Conservation (phyloP, 2,329 filamentous ascomycete genomes). For the Byssoonygena ceratinophila region DNA sequence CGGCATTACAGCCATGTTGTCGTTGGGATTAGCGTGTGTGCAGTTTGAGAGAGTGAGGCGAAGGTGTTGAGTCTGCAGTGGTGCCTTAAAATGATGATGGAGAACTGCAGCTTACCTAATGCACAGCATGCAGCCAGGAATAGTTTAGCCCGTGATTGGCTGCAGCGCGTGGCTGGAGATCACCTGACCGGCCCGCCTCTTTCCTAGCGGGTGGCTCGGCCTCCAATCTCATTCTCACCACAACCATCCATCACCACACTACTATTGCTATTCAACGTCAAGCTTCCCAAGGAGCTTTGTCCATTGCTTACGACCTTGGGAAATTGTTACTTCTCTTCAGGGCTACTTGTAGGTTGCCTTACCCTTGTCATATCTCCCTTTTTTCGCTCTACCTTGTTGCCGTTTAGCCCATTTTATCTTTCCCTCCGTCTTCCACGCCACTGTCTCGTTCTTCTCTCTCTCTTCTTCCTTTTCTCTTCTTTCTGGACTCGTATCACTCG, state of each 20-base stretch:
- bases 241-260: slow-evolving; percentile 1
- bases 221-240: slow-evolving; percentile 1
- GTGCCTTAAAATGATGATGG: too few species aligned
- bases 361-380: slow-evolving; percentile 18
- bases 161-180: too few species aligned
- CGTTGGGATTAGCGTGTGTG: not conserved
- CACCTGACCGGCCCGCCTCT: too few species aligned
- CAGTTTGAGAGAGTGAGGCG: not conserved
- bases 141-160: too few species aligned
- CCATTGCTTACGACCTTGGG: slow-evolving; percentile 11
- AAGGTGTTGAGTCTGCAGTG: not conserved
- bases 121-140: too few species aligned
- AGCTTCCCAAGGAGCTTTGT: slow-evolving; percentile 8
- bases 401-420: slow-evolving; percentile 12
- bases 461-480: not conserved
- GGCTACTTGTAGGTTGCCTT: slow-evolving; percentile 38
- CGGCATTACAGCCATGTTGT: not conserved
- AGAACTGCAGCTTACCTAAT: too few species aligned
- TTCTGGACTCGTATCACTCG: not conserved
- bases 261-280: slow-evolving; percentile 3
- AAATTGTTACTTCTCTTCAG: slow-evolving; percentile 18
- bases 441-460: slow-evolving; percentile 1
- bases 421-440: slow-evolving; percentile 13
- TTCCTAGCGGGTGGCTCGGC: not conserved
- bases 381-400: slow-evolving; percentile 11